Base-by-base conservation (phyloP, 2,329 filamentous ascomycete genomes). In the Nemania abortiva region DNA sequence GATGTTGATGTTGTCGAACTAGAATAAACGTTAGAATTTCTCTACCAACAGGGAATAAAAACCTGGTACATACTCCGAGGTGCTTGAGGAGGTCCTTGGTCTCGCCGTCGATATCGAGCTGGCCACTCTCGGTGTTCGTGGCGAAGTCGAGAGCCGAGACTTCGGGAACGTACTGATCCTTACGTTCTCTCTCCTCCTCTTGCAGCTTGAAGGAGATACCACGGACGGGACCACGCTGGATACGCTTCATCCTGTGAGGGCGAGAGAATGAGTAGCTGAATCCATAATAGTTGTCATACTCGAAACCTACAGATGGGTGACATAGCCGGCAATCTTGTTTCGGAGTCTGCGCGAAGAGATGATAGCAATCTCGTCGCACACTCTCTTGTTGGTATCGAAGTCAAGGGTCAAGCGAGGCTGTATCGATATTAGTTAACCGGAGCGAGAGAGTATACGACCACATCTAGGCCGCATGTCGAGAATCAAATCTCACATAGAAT, bases 191-290 rank as follows among this genome's bases (percentile, higher is more conserved):
- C 92, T 99, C 96, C 89, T 99, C 96, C 89, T 99, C 96, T 88
- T 99, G 96, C 72, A 99, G 93, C 91, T 99, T 99, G 95, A 99
- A 99, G 86, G 97, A 99, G 87, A 99, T 99, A 89, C 96, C 96
- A 81, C 96, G 97, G 86, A 99, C 96, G 76, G 96, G 96, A 76
- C 96, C 96, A 84, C 96, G 94, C 90, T 98, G 96, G 80, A 99
- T 99, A 86, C 96, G 96, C 92, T 98, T 98, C 97, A 99, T 99
- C 86, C 66, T 71, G 39, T 31, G 27, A 57, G 27, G 42, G 58
- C 7, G 34, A 56, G 22, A 3, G 29, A 24, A 42, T 71, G 53
- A 71, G 66, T 56, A 31, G 18, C 31, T 39, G 37, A 4, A 20
- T 27, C n/a, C 1, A 18, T 18, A 2, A 39, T 18, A 27, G 31